Percentiles rank a stretch among this genome's conserved stretches.
Evolutionary conservation across 192 early-diverging fungal genomes (phyloP).

Genomic region (Umbelopsis vinacea): DNA sequence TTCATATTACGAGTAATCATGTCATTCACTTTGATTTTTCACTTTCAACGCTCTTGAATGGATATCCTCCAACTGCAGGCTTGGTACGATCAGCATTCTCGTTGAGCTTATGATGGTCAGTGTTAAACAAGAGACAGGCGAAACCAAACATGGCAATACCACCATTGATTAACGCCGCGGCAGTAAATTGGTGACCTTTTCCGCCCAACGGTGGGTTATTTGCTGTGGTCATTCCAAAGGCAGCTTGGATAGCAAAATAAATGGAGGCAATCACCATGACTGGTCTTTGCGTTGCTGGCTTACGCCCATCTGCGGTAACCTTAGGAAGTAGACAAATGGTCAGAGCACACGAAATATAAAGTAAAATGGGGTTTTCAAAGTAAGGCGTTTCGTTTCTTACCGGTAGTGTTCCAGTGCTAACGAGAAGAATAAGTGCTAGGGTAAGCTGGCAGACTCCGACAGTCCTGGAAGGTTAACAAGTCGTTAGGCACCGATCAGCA

Average conservation of each 20-base stretch:
- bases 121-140: conserved; percentile 17
- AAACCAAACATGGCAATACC: conserved; percentile 15
- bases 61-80: not conserved
- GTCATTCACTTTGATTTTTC: conserved; percentile 2
- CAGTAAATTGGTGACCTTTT: conserved; percentile 17
- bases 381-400: not conserved
- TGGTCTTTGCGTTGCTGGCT: conserved; percentile 19
- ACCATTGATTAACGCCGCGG: not conserved
- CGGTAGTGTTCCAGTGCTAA: conserved; percentile 4
- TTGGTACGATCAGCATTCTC: not conserved
- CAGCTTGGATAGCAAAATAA: conserved; percentile 21
- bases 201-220: conserved; percentile 20
- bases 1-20: not conserved
- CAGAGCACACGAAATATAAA: too few species aligned
- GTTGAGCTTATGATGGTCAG: conserved; percentile 5
- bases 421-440: not conserved
- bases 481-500: too few species aligned
- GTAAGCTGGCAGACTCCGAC: conserved; percentile 12
- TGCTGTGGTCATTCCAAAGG: not conserved
- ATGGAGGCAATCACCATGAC: not conserved
- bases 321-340: not conserved
- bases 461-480: not conserved
- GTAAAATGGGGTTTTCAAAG: too few species aligned
- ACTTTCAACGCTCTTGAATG: conserved; percentile 21
- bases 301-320: conserved; percentile 11